A percentile compares a stretch with the other conserved stretches of the same genome.
These are phyloP conservation scores for Epichloe hybrida DNA, from an alignment of 2,329 filamentous ascomycete genomes.

Conservation along the genomic window DNA sequence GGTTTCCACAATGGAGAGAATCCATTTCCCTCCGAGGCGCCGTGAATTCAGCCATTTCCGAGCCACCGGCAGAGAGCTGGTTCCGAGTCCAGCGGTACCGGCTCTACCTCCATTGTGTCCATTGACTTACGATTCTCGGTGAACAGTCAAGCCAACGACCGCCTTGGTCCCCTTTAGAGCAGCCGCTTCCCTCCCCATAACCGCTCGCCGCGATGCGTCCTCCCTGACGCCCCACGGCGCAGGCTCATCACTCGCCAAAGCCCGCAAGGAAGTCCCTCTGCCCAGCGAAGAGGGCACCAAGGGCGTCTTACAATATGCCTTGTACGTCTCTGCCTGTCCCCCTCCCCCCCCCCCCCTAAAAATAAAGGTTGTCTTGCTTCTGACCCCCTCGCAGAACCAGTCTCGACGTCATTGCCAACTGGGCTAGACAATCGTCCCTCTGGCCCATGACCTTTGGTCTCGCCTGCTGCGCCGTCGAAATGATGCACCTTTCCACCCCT, in stretches of 20 bases:
- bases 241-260: slow-evolving; percentile 37
- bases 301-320: slow-evolving; percentile 69
- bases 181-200: slow-evolving; percentile 50
- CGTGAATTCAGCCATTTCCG: background rate
- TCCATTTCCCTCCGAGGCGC: background rate
- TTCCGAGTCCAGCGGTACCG: background rate
- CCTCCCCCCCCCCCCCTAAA: too few species aligned
- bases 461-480: slow-evolving; percentile 80
- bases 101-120: background rate
- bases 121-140: background rate
- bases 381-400: slow-evolving; percentile 44
- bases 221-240: slow-evolving; percentile 39
- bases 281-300: slow-evolving; percentile 69
- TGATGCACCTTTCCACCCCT: slow-evolving; percentile 84
- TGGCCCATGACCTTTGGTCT: slow-evolving; percentile 86
- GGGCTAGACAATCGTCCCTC: slow-evolving; percentile 70
- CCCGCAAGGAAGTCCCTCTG: slow-evolving; percentile 59
- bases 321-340: slow-evolving; percentile 43
- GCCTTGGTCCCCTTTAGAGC: slow-evolving; percentile 51
- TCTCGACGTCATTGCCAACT: slow-evolving; percentile 68
- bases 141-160: slow-evolving; percentile 49
- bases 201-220: slow-evolving; percentile 50
- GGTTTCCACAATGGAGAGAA: slow-evolving; percentile 1
- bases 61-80: background rate
- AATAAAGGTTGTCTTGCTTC: too few species aligned